These are phyloP conservation scores for Trichoderma parareesei DNA, from an alignment of 495 filamentous ascomycete genomes.

Conservation along the genomic window DNA sequence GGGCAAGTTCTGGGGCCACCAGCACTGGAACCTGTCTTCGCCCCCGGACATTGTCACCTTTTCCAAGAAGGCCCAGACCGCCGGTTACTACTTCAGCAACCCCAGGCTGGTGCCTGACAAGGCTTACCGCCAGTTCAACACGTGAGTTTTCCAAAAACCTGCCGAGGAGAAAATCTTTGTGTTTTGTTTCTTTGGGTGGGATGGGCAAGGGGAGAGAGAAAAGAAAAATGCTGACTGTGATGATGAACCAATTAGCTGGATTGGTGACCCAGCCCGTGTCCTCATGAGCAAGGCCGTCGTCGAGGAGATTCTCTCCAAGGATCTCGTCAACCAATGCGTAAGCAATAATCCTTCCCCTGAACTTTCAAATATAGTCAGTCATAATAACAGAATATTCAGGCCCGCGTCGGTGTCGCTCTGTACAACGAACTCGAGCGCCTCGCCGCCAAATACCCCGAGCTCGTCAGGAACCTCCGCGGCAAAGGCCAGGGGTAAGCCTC, in stretches of 20 bases:
- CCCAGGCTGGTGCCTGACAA: slow-evolving; percentile 85
- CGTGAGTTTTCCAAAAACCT: slow-evolving; percentile 21
- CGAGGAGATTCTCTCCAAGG: slow-evolving; percentile 72
- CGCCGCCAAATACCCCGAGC: slow-evolving; percentile 64
- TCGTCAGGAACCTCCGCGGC: slow-evolving; percentile 84
- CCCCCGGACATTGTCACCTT: slow-evolving; percentile 99
- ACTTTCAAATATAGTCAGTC: not conserved
- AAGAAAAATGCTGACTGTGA: not conserved
- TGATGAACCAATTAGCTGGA: slow-evolving; percentile 48
- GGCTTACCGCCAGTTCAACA: slow-evolving; percentile 99
- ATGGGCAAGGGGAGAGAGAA: too few species aligned
- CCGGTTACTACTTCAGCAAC: slow-evolving; percentile 94
- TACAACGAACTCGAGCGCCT: slow-evolving; percentile 64
- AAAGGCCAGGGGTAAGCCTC: slow-evolving; percentile 63
- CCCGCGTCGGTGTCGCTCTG: slow-evolving; percentile 74
- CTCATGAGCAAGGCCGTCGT: slow-evolving; percentile 89
- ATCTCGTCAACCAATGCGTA: slow-evolving; percentile 68
- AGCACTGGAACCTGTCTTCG: slow-evolving; percentile 80
- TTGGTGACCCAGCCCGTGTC: slow-evolving; percentile 90
- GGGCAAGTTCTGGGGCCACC: slow-evolving; percentile 98
- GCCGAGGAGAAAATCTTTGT: not conserved
- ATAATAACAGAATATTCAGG: slow-evolving; percentile 17
- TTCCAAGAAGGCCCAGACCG: slow-evolving; percentile 97
- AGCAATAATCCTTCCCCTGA: not conserved
- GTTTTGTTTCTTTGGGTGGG: not conserved